Evolutionary conservation across 2,329 filamentous ascomycete genomes (phyloP).

Genomic region (Pseudogymnoascus sp.): DNA sequence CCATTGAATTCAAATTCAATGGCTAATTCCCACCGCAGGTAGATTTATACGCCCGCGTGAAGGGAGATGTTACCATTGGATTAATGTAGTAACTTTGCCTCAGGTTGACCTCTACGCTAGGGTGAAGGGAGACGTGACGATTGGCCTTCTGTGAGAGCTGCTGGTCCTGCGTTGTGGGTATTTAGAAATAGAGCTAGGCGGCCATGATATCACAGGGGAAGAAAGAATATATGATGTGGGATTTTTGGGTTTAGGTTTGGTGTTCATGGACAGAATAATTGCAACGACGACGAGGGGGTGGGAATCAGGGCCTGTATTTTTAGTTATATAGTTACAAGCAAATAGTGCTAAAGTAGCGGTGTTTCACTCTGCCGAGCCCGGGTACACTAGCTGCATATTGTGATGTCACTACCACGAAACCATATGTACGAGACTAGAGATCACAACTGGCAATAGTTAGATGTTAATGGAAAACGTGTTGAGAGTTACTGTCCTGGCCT

Average conservation of each 20-base stretch:
- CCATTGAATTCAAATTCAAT: too few species aligned
- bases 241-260: background rate
- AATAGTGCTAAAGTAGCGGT: background rate
- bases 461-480: background rate
- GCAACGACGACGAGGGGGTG: too few species aligned
- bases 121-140: slow-evolving; percentile 19
- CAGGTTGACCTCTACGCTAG: slow-evolving; percentile 18
- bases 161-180: background rate
- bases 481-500: background rate
- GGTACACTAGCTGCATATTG: background rate
- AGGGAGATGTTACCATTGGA: slow-evolving; percentile 23
- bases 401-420: background rate
- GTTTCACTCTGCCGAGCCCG: background rate
- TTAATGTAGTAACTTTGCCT: slow-evolving; percentile 21
- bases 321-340: background rate
- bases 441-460: background rate
- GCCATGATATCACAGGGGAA: slow-evolving; percentile 10
- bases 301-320: background rate
- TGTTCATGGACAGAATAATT: background rate
- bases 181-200: slow-evolving; percentile 16
- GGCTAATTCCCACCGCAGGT: background rate
- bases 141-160: slow-evolving; percentile 15
- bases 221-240: background rate
- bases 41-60: slow-evolving; percentile 24
- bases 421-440: background rate